Base-by-base conservation (phyloP, 202 grass and related monocot genomes). In the Bolboschoenoplectus hybrid region DNA sequence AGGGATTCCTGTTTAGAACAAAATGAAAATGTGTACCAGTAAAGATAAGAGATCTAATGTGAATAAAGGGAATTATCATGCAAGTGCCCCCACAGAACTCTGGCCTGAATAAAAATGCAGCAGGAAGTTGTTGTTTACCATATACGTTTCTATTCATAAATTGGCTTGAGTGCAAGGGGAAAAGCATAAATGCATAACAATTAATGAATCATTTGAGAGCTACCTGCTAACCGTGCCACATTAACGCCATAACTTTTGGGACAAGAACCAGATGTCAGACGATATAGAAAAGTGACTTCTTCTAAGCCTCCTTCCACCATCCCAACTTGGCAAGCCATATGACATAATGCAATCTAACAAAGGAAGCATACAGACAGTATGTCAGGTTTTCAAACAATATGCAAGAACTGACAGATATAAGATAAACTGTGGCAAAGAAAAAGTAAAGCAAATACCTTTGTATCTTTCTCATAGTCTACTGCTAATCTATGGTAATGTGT, bases 171-270 rank as follows among this genome's bases (percentile, higher is more conserved):
- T 32, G 49, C 11, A 26, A 47, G 19, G 50, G 20, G 43, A 84
- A 84, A 85, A 81, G n/a, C 1, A 56, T 13, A 64, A 85, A 20
- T 9, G 51, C 67, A 77, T 40, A 19, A 91, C 10, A 35, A 76
- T 68, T 16, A 74, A 58, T 77, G 55, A 47, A 71, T 67, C 43
- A 81, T 26, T 84, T 46, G 55, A 52, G 81, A 87, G 86, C 60
- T 83, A 95, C 96, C 93, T 89, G 96, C 93, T 43, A 98, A 91
- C 81, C 91, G 89, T 75, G 96, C 96, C 85, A 98, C 96, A 89
- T 98, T 98, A 79, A 98, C 89, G 89, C 96, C 93, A 67, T 98
- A 98, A 88, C 96, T 98, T 92, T 98, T 98, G 82, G 96, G 95
- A 80, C 95, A 98, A 82, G 90, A 92, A 86, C 95, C 91, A 85